Percentiles rank a stretch among this genome's conserved stretches.
Evolutionary conservation across 495 filamentous ascomycete genomes (phyloP).

Genomic region (Penicillium desertorum): DNA sequence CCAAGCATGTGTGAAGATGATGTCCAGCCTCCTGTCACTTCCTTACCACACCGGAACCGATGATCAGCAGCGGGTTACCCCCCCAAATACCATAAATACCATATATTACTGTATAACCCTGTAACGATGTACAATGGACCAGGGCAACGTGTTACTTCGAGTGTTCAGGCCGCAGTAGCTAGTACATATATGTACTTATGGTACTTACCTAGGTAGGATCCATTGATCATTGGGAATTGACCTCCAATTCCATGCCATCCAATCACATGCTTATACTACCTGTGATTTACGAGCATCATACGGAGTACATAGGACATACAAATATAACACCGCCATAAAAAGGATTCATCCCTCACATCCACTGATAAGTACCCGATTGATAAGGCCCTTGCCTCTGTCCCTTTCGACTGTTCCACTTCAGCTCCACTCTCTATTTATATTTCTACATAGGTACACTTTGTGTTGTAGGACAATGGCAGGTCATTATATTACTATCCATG

Average conservation of each 20-base stretch:
- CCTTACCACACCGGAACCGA: constrained; percentile 12
- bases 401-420: not conserved
- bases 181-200: not conserved
- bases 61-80: not conserved
- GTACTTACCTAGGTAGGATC: not conserved
- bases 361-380: constrained; percentile 9
- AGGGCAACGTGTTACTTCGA: not conserved
- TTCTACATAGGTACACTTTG: no score
- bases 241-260: not conserved
- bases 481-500: no score
- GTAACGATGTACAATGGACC: constrained; percentile 11
- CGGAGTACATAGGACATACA: not conserved
- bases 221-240: not conserved
- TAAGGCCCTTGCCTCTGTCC: not conserved
- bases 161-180: not conserved
- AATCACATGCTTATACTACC: not conserved
- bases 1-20: constrained; percentile 28
- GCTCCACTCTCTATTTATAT: not conserved
- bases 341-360: not conserved
- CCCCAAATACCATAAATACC: constrained; percentile 1
- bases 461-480: no score
- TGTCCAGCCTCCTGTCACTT: constrained; percentile 24
- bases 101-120: constrained; percentile 7
- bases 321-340: not conserved
- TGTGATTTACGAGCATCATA: not conserved